Evolutionary conservation across 306 rosid genomes (phyloP).

Genomic region (Macrotyloma uniflorum): DNA sequence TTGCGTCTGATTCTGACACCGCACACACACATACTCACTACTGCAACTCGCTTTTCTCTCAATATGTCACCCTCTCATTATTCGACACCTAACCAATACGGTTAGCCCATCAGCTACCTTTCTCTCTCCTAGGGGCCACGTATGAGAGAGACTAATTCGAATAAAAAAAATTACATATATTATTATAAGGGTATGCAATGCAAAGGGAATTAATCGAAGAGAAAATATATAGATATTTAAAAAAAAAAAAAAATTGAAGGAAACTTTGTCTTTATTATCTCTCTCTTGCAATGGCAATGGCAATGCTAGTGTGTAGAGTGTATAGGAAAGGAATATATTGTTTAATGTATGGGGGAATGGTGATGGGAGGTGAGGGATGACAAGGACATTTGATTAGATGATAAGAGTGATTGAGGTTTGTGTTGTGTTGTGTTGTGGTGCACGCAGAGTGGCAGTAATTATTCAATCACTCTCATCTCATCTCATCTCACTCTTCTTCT

Average conservation of each 20-base stretch:
- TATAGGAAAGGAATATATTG: slow-evolving; percentile 4
- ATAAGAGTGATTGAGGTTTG: slow-evolving; percentile 24
- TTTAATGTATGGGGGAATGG: neutral
- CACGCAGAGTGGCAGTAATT: neutral
- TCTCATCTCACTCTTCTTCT: no score
- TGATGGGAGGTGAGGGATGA: neutral
- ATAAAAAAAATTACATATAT: neutral
- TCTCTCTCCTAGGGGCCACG: slow-evolving; percentile 9
- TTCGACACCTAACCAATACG: slow-evolving; percentile 36
- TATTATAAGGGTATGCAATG: neutral
- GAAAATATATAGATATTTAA: no score
- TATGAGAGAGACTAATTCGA: neutral
- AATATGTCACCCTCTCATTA: neutral
- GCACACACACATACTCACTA: neutral
- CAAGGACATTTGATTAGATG: slow-evolving; percentile 36
- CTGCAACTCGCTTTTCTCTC: slow-evolving; percentile 15
- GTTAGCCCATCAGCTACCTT: slow-evolving; percentile 21
- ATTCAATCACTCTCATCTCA: neutral
- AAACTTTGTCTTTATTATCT: neutral
- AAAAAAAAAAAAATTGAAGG: neutral
- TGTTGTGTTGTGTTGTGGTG: neutral
- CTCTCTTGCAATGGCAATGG: neutral
- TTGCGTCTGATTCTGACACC: slow-evolving; percentile 32
- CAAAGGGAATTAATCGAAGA: neutral
- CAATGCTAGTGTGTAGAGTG: neutral